Evolutionary conservation across 495 filamentous ascomycete genomes (phyloP).

Genomic region (Tuber umbilicatum): DNA sequence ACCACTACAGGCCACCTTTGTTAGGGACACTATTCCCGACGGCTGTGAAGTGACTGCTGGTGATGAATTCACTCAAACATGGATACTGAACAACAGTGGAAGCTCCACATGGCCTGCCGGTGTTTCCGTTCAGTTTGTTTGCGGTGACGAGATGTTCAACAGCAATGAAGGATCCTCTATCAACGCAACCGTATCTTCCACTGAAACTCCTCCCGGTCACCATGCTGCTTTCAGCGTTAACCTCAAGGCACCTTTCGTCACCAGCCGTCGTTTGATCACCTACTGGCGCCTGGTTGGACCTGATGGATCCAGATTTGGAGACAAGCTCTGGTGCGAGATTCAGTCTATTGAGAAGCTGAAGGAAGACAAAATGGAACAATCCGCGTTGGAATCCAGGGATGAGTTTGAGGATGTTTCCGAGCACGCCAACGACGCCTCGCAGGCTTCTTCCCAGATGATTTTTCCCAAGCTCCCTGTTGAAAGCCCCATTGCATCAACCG

Average conservation of each 20-base stretch:
- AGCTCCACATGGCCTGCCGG: slow-evolving; percentile 74
- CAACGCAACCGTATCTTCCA: slow-evolving; percentile 70
- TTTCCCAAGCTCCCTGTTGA: slow-evolving; percentile 97
- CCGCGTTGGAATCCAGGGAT: slow-evolving; percentile 14
- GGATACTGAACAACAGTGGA: slow-evolving; percentile 84
- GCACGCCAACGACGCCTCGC: slow-evolving; percentile 24
- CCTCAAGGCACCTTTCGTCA: slow-evolving; percentile 67
- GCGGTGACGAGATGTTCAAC: slow-evolving; percentile 92
- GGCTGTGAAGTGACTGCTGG: slow-evolving; percentile 63
- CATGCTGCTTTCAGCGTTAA: slow-evolving; percentile 73
- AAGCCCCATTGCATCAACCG: slow-evolving; percentile 72
- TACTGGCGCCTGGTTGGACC: slow-evolving; percentile 91
- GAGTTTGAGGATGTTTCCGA: slow-evolving; percentile 34
- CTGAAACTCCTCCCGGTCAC: slow-evolving; percentile 63
- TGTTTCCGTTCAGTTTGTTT: slow-evolving; percentile 82
- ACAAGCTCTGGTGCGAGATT: slow-evolving; percentile 92
- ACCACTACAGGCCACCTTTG: slow-evolving; percentile 53
- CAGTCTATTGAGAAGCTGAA: slow-evolving; percentile 50
- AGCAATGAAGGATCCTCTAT: slow-evolving; percentile 60
- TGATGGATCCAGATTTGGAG: slow-evolving; percentile 77
- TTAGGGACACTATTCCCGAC: slow-evolving; percentile 71
- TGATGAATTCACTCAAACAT: slow-evolving; percentile 76
- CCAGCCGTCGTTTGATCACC: slow-evolving; percentile 68
- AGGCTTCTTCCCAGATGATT: slow-evolving; percentile 61
- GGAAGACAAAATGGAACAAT: slow-evolving; percentile 22